phyloP scores from a whole-genome alignment of 306 rosid genomes.

The Betula pendula region DNA sequence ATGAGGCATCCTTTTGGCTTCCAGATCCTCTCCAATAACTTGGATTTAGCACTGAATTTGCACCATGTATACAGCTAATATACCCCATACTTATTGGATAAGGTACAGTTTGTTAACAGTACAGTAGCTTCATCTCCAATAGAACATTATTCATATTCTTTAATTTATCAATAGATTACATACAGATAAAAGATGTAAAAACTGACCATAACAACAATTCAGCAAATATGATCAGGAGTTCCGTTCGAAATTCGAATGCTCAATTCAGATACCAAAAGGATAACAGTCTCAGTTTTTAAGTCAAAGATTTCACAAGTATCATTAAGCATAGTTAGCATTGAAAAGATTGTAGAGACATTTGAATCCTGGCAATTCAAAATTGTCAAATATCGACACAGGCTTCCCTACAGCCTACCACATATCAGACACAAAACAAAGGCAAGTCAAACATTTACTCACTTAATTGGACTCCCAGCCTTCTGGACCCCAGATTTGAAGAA shows the following conservation, averaged over 20 bases:
- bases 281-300: not conserved
- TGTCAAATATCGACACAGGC: not conserved
- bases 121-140: not conserved
- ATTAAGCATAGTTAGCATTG: not conserved
- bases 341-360: not conserved
- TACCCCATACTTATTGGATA: not conserved
- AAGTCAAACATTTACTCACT: constrained; percentile 54
- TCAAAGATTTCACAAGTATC: not conserved
- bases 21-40: too few relatives aligned
- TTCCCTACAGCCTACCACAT: not conserved
- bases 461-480: constrained; percentile 71
- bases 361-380: not conserved
- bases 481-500: constrained; percentile 83
- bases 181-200: not conserved
- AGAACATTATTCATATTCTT: not conserved
- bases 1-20: too few relatives aligned
- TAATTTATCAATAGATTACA: not conserved
- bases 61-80: not conserved
- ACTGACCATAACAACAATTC: not conserved
- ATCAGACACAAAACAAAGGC: constrained; percentile 4
- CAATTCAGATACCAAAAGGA: not conserved
- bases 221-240: not conserved
- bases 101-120: not conserved
- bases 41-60: not conserved
- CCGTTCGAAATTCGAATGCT: not conserved